phyloP scores from a whole-genome alignment of 2,329 filamentous ascomycete species.

The Blumeriella jaapii region DNA sequence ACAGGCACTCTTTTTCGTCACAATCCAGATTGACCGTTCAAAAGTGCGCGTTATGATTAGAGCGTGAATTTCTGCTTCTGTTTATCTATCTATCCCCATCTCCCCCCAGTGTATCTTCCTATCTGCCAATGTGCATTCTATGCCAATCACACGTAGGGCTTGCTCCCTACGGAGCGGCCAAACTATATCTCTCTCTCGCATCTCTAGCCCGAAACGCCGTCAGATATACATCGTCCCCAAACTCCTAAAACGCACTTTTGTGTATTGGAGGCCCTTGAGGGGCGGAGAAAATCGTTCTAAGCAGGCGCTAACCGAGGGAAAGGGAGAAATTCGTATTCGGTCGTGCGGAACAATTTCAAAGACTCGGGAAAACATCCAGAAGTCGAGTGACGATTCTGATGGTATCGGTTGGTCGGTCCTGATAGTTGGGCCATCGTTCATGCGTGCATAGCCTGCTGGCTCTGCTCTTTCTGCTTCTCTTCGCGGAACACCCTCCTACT shows the following conservation, averaged over 20 bases:
- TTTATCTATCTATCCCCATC: background rate
- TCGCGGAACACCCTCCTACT: constrained; percentile 84
- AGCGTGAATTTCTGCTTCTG: background rate
- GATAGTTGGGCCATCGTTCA: no score
- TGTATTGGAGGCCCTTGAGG: background rate
- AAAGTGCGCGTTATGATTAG: background rate
- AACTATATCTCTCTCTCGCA: background rate
- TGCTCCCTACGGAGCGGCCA: no score
- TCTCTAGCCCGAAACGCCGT: constrained; percentile 1
- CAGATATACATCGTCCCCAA: background rate
- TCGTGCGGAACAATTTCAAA: no score
- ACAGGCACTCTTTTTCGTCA: no score
- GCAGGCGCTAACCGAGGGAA: constrained; percentile 5
- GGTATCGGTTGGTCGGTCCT: no score
- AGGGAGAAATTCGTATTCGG: background rate
- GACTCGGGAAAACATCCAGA: no score
- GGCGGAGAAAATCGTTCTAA: constrained; percentile 2
- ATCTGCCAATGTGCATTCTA: no score
- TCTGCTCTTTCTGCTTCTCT: constrained; percentile 54
- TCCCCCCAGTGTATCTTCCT: background rate
- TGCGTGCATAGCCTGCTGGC: constrained; percentile 10
- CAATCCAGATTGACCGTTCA: background rate
- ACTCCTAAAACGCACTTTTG: constrained; percentile 5
- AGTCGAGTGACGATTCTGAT: background rate
- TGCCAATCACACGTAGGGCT: no score